phyloP scores from a whole-genome alignment of 208 protist genomes.

The Phytomonas sp. region DNA sequence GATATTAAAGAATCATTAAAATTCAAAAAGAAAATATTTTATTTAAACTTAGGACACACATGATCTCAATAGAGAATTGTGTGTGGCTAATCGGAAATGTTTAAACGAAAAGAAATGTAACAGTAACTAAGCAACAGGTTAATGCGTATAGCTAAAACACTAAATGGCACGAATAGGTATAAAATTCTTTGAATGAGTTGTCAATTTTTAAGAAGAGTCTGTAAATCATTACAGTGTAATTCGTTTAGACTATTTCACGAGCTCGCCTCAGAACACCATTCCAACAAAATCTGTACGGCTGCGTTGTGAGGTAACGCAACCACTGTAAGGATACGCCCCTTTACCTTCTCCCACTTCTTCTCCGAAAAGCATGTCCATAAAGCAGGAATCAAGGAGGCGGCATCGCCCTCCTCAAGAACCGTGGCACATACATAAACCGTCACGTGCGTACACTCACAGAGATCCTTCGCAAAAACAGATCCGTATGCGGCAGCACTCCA shows the following conservation, averaged over 20 bases:
- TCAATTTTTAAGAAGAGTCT: background rate
- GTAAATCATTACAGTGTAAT: background rate
- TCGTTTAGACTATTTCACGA: background rate
- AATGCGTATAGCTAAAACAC: background rate
- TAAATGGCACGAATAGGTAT: background rate
- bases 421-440: conserved; percentile 20
- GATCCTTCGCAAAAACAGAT: conserved; percentile 11
- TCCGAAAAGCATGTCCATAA: conserved; percentile 33
- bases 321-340: background rate
- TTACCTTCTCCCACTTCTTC: conserved; percentile 6
- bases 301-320: background rate
- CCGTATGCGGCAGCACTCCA: conserved; percentile 54
- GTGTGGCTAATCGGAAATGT: background rate
- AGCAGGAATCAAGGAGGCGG: conserved; percentile 18
- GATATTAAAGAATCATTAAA: background rate
- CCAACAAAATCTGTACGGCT: background rate
- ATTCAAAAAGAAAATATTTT: background rate
- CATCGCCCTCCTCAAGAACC: conserved; percentile 14
- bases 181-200: background rate
- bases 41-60: background rate
- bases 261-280: background rate
- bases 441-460: conserved; percentile 17
- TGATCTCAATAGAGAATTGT: background rate
- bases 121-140: background rate
- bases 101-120: background rate